These are phyloP conservation scores for Paraphaeosphaeria sporulosa DNA, from an alignment of 2,329 filamentous ascomycete species.

Conservation along the genomic window DNA sequence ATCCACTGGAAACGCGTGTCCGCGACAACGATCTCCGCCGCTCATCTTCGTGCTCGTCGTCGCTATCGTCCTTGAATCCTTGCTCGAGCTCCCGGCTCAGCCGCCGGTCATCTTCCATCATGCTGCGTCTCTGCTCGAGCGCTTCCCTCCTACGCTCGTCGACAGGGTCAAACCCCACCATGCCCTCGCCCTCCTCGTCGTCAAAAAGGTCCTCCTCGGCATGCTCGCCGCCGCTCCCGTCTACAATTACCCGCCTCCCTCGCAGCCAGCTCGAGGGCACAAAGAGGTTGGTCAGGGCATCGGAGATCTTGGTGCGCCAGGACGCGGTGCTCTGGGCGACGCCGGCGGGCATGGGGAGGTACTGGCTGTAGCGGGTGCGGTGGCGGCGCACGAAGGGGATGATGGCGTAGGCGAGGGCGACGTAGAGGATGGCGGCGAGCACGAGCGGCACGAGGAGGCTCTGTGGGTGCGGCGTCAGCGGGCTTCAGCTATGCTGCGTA, in stretches of 20 bases:
- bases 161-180: constrained; percentile 55
- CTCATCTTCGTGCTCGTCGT: constrained; percentile 60
- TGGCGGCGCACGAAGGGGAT: constrained; percentile 55
- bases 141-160: constrained; percentile 48
- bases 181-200: constrained; percentile 56
- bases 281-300: constrained; percentile 45
- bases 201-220: constrained; percentile 52
- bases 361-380: constrained; percentile 54
- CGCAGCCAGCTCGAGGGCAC: constrained; percentile 40
- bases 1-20: background rate
- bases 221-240: constrained; percentile 39
- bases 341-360: constrained; percentile 50
- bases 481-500: constrained; percentile 4
- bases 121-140: constrained; percentile 49
- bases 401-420: constrained; percentile 50
- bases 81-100: constrained; percentile 82
- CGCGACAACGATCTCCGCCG: constrained; percentile 29
- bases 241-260: constrained; percentile 33
- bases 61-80: constrained; percentile 77
- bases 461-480: constrained; percentile 38
- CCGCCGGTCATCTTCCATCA: constrained; percentile 63
- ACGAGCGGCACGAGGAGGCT: constrained; percentile 56
- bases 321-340: constrained; percentile 25
- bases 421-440: constrained; percentile 53
- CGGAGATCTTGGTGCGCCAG: constrained; percentile 46